Evolutionary conservation across 2,329 filamentous ascomycete species (phyloP), one percentile per base, ranked within the genome.

Genomic region (Alternaria ventricosa): DNA sequence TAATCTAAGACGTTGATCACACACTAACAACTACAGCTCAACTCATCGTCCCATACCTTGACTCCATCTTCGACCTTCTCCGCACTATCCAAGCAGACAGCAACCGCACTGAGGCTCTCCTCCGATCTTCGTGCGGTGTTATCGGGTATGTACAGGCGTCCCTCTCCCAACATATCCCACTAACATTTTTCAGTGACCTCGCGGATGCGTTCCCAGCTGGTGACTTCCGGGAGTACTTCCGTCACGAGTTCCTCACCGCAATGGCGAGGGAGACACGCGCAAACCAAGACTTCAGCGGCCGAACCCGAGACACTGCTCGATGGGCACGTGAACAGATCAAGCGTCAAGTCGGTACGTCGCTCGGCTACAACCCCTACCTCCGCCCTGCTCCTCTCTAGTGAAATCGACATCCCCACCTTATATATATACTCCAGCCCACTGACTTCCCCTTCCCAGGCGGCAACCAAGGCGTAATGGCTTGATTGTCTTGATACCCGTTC

Each of bases 321-420:
- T 99, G 96, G 96, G 94, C 96, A 67, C 91, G 95, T 65, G 96
- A 98, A 83, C 94, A 97, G 80, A 94, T 98, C 80, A 98, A 97
- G 87, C 92, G 93, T 74, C 96, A 99, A 82, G 82, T 90, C 56
- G 80, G 80, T 82, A 76, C 44, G 79, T 75, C 60, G 51, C 20
- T 60, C 54, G 18, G 20, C 47, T 58, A 53, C 58, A 67, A 71
- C 33, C 60, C 60, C 55, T 64, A 60, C 27, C 62, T 68, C 45
- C 54, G 58, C 49, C 59, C 57, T 22, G 43, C 57, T 50, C 54
- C 41, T 46, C 33, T 51, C 27, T 57, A 56, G 12, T 51, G 60
- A 33, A 57, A 41, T 55, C 22, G 33, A 25, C 41, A 36, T 43
- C 11, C 46, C 43, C 46, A 59, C 44, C 43, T 55, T 50, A 59